Percentiles rank a stretch among this genome's conserved stretches.
These are phyloP conservation scores for Lactifluus subvellereus DNA, from an alignment of 768 basidiomycete species.

Conservation along the genomic window DNA sequence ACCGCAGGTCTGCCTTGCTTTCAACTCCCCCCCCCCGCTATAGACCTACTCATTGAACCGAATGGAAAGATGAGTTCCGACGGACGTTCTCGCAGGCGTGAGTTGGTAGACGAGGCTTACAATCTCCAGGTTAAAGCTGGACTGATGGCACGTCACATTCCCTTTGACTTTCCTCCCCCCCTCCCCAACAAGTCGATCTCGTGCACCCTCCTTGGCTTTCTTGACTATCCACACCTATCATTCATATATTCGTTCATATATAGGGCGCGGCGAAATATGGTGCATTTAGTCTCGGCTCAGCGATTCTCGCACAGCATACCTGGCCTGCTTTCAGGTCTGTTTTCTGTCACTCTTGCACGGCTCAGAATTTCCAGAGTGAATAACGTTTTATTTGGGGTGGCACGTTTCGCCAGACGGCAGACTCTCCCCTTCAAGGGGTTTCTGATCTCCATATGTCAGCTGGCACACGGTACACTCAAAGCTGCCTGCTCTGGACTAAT, in stretches of 20 bases:
- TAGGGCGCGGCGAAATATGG: constrained; percentile 52
- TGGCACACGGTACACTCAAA: background rate
- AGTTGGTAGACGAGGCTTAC: constrained; percentile 55
- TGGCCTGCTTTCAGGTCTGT: constrained; percentile 69
- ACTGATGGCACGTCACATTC: constrained; percentile 23
- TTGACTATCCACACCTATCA: background rate
- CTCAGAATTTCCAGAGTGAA: background rate
- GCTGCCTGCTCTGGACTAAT: constrained; percentile 5
- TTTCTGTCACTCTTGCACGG: background rate
- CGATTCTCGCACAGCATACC: constrained; percentile 57
- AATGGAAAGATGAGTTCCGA: background rate
- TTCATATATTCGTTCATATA: constrained; percentile 11
- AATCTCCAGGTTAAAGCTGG: constrained; percentile 54
- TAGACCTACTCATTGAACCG: background rate
- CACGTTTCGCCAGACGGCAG: constrained; percentile 50
- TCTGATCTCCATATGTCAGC: constrained; percentile 64
- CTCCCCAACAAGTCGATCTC: background rate
- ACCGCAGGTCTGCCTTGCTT: background rate
- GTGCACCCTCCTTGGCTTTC: background rate
- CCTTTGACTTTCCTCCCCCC: background rate
- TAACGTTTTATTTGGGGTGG: background rate
- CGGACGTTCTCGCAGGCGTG: constrained; percentile 37
- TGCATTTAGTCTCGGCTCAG: constrained; percentile 52
- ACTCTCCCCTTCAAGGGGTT: constrained; percentile 79
- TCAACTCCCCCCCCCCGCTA: background rate